Base-by-base conservation (phyloP, 805 yeast species). In the Hyphopichia homilentoma region DNA sequence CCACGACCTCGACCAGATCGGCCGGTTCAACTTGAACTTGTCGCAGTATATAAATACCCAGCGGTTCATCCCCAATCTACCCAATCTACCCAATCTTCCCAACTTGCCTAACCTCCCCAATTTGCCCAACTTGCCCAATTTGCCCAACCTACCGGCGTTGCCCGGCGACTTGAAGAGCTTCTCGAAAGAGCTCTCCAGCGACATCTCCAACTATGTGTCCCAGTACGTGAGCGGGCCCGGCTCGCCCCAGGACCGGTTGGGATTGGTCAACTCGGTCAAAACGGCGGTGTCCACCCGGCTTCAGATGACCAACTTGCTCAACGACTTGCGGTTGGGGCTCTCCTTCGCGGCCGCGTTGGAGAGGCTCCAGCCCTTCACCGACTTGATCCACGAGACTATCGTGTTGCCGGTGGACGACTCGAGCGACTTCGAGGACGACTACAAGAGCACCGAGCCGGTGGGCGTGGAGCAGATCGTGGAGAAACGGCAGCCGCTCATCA, bases 291-390 rank as follows among this genome's bases (percentile, higher is more conserved):
- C 66, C 7, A 54, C 67, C 12, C 47, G 73, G 12, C 59, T 68
- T 30, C 73, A 66, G 34, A 60, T 69, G 67, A 52, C 50, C 22
- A 63, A 57, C 12, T 54, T 69, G 27, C 45, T 68, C 17, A 48
- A 54, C 31, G 74, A 69, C 36, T 52, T 69, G 41, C 50, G 50
- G 20, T 52, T 60, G 33, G 82, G 82, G 6, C 58, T 68, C 26
- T 68, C 75, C 9, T 57, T 75, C 8, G 62, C 67, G 24, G 61
- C 72, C 11, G 81, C 84, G 1, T 52, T 75, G 6, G 77, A 73
- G 25, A 44, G 79, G 24, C 61, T 77, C 29, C 79, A 74, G 47
- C 67, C 68, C 3, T 42, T 62, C 34, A 56, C 68, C 43, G 54
- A 67, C 33, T 57, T 73, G 18, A 60, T 75, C 21, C 69, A 70